Conservation (phyloP, 106 monocot genomes). For the Acanthochlamys bracteata region DNA sequence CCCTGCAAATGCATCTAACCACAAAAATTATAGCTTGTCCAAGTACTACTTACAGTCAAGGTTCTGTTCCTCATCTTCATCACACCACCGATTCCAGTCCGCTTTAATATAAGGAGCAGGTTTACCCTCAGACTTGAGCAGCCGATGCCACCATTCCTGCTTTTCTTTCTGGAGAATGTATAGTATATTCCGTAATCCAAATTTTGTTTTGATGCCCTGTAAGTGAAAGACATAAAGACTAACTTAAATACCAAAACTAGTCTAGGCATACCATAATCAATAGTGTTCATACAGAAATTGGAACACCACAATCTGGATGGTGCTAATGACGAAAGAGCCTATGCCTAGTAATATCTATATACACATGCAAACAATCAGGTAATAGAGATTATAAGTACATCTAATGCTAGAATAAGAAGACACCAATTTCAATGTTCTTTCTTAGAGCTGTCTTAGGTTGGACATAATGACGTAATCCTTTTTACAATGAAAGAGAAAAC, state of each 20-base stretch:
- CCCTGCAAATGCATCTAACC: background rate
- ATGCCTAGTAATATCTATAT: no score
- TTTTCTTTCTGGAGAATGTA: constrained; percentile 85
- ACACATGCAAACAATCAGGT: no score
- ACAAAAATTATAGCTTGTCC: background rate
- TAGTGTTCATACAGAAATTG: no score
- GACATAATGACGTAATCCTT: no score
- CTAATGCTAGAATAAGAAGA: no score
- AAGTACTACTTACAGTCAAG: constrained; percentile 19
- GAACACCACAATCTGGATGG: no score
- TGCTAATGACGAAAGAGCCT: no score
- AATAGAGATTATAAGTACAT: no score
- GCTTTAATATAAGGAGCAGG: constrained; percentile 93
- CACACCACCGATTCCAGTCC: constrained; percentile 97
- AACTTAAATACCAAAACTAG: background rate
- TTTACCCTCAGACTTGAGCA: constrained; percentile 79
- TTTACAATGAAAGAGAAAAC: no score
- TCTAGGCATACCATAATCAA: no score
- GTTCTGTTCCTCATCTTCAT: constrained; percentile 86
- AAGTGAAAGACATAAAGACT: constrained; percentile 1
- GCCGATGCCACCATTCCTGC: constrained; percentile 80
- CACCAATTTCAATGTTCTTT: no score
- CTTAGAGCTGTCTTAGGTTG: no score
- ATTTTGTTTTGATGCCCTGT: constrained; percentile 52
- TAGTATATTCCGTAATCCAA: constrained; percentile 72